Percentiles rank a stretch among this genome's conserved stretches.
phyloP scores from a whole-genome alignment of 208 protist species.

The Wallacemonas sp. region DNA sequence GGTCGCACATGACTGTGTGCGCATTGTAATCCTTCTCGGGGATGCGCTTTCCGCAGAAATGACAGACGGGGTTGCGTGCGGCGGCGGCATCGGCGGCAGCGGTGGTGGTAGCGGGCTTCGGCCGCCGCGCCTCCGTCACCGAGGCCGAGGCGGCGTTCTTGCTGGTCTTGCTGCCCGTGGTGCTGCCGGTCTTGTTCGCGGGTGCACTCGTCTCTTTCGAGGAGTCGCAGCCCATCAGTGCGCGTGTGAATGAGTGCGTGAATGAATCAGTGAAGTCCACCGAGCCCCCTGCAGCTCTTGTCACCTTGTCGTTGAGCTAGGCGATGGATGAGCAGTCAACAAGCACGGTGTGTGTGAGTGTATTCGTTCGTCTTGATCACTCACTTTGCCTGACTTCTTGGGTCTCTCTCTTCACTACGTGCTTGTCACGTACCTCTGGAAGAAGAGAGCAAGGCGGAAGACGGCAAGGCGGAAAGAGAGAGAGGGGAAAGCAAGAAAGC shows the following conservation, averaged over 20 bases:
- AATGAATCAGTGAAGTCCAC: no score
- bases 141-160: slow-evolving; percentile 3
- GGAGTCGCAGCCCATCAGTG: slow-evolving; percentile 39
- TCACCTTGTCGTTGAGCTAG: background rate
- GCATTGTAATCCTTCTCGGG: slow-evolving; percentile 81
- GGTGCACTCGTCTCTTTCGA: slow-evolving; percentile 24
- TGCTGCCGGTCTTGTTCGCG: background rate
- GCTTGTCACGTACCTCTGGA: background rate
- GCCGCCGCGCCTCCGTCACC: no score
- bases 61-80: slow-evolving; percentile 51
- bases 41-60: slow-evolving; percentile 66
- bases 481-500: background rate
- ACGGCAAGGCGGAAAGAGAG: background rate
- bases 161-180: background rate
- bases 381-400: no score
- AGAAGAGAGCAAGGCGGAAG: background rate
- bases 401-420: no score
- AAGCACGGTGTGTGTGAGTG: slow-evolving; percentile 9
- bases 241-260: background rate
- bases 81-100: slow-evolving; percentile 1
- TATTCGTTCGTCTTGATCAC: slow-evolving; percentile 8
- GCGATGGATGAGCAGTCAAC: no score
- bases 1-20: slow-evolving; percentile 84
- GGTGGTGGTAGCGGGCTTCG: slow-evolving; percentile 3
- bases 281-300: no score